Evolutionary conservation across 139 green algal species (phyloP).

Genomic region (Chlamydomonas incerta): DNA sequence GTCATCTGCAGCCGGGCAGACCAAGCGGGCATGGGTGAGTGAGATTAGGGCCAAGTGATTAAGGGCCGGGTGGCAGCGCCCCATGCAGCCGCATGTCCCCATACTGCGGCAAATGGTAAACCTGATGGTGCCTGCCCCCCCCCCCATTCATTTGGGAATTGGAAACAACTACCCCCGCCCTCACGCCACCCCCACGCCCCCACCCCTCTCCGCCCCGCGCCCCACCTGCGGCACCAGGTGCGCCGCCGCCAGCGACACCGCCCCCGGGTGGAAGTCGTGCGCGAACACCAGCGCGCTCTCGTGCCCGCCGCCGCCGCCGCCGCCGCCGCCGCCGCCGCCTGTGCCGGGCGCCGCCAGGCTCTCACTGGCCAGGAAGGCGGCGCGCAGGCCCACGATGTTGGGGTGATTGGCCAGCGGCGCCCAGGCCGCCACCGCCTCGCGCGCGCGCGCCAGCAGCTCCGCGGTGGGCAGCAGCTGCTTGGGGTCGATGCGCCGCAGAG

Average conservation of each 20-base stretch:
- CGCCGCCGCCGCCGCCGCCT: too few relatives aligned
- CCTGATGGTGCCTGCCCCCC: too few relatives aligned
- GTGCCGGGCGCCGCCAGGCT: background rate
- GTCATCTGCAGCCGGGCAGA: conserved; percentile 35
- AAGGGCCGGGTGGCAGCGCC: too few relatives aligned
- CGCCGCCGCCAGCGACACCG: conserved; percentile 63
- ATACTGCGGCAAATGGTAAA: too few relatives aligned
- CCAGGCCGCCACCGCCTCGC: conserved; percentile 77
- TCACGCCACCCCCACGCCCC: too few relatives aligned
- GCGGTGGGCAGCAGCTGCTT: conserved; percentile 79
- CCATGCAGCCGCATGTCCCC: too few relatives aligned
- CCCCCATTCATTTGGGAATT: too few relatives aligned
- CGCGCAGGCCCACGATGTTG: conserved; percentile 70
- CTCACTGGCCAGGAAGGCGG: conserved; percentile 82
- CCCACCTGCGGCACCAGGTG: conserved; percentile 46
- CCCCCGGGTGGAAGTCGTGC: conserved; percentile 78
- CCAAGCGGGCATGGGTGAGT: too few relatives aligned
- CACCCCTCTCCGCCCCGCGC: too few relatives aligned
- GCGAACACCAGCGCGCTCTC: conserved; percentile 57
- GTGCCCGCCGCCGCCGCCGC: background rate
- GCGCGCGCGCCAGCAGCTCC: conserved; percentile 74
- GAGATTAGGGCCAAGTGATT: too few relatives aligned
- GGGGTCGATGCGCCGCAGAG: conserved; percentile 77
- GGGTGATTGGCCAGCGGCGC: conserved; percentile 74
- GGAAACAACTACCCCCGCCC: too few relatives aligned